Evolutionary conservation across 441 rosid genomes (phyloP), one percentile per base, ranked within the genome.

Genomic region (Syzygium malaccense): DNA sequence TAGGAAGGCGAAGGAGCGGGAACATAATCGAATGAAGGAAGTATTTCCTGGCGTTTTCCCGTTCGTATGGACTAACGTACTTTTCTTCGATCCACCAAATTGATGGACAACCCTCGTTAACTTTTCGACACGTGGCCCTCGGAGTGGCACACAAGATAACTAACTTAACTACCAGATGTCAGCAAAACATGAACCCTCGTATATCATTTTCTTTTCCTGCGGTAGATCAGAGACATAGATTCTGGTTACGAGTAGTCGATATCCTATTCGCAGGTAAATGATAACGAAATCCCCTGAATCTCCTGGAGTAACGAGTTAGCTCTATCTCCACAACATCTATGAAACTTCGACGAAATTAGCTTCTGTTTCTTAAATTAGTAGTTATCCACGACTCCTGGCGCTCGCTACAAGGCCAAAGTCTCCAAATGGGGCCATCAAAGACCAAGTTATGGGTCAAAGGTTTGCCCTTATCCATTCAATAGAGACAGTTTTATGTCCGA

Each of bases 251-350:
- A 14, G 14, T 4, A 62, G 71, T n/a, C 7, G 71, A 7, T n/a
- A 62, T n/a, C 0, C 71, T n/a, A 62, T n/a, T n/a, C 10, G 2
- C 45, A 0, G 0, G 37, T 1, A 33, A 71, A 71, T 5, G 80
- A 41, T 71, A 11, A 11, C 28, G 80, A 71, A 71, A 20, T 37
- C 51, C 51, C 17, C 26, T 68, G 26, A 71, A 37, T 71, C 48
- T 71, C n/a, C 9, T 12, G 51, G 80, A 37, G 49, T 71, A 37
- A 71, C n/a, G 51, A 12, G 5, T 0, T 11, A 71, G 83, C 9
- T 71, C 51, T 37, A 71, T 71, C 28, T 37, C 83, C 9, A 11
- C 51, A 37, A 0, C 51, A 41, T 2, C 83, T 20, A 11, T 37
- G 83, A 37, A 37, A 71, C 83, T 71, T 71, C 83, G 26, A 37